Evolutionary conservation across 257 asterid genomes (phyloP).

Genomic region (Capsicum rhomboideum): DNA sequence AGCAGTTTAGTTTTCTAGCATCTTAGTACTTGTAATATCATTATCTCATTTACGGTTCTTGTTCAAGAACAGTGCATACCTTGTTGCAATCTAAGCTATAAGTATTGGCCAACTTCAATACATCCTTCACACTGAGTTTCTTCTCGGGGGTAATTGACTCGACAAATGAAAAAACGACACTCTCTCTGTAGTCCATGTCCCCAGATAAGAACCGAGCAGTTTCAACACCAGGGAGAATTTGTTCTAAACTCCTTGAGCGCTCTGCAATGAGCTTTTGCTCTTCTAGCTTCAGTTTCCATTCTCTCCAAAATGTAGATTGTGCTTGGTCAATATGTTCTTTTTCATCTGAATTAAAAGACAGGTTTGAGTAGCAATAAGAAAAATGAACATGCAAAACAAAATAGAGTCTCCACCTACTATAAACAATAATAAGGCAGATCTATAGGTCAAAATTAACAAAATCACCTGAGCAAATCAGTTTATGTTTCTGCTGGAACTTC

Average conservation of each 20-base stretch:
- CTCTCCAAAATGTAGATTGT: constrained; percentile 96
- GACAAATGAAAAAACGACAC: constrained; percentile 55
- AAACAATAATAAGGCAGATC: not conserved
- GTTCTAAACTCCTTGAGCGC: constrained; percentile 79
- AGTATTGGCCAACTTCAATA: constrained; percentile 46
- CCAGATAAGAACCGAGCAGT: constrained; percentile 73
- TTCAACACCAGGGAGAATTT: constrained; percentile 89
- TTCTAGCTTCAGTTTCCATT: constrained; percentile 90
- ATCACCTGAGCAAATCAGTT: constrained; percentile 63
- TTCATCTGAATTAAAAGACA: constrained; percentile 45
- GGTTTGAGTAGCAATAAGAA: constrained; percentile 9
- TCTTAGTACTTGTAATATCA: not conserved
- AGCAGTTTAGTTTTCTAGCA: not conserved
- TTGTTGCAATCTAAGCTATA: constrained; percentile 64
- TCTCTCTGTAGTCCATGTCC: constrained; percentile 69
- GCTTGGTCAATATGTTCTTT: constrained; percentile 64
- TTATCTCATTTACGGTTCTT: not conserved
- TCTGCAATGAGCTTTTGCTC: constrained; percentile 82
- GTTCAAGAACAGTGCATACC: constrained; percentile 31
- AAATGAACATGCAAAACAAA: constrained; percentile 1
- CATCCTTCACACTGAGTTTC: constrained; percentile 61
- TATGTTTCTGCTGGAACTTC: constrained; percentile 60
- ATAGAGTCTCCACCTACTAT: not conserved
- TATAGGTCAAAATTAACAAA: constrained; percentile 2
- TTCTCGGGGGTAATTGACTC: constrained; percentile 69